Evolutionary conservation across 257 asterid species (phyloP).

Genomic region (Fraxinus quadrangulata): DNA sequence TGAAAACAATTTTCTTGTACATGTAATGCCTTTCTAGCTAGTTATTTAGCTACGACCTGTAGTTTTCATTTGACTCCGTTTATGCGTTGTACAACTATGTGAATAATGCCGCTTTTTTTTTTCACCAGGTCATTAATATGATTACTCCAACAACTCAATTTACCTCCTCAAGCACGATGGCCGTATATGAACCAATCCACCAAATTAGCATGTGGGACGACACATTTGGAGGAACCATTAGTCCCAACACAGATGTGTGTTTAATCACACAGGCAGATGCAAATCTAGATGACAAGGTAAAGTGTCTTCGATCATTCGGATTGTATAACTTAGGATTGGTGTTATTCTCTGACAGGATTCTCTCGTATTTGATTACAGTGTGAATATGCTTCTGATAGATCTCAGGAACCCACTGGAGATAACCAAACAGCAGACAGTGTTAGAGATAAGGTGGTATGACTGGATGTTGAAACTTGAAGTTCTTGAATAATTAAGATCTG

Average conservation of each 20-base stretch:
- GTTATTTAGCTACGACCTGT: neutral
- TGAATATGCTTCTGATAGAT: conserved; percentile 69
- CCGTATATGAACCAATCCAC: conserved; percentile 64
- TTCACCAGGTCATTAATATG: conserved; percentile 48
- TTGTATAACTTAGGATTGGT: conserved; percentile 8
- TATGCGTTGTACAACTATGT: neutral
- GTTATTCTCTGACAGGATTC: neutral
- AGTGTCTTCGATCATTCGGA: neutral
- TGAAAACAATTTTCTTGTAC: neutral
- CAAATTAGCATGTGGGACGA: conserved; percentile 88
- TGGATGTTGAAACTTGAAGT: neutral
- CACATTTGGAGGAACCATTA: conserved; percentile 50
- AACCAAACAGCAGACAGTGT: conserved; percentile 46
- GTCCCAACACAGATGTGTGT: conserved; percentile 49
- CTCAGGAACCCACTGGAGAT: conserved; percentile 56
- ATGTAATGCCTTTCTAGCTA: neutral
- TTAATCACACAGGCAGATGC: conserved; percentile 45
- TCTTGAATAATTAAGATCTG: neutral
- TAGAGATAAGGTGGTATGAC: conserved; percentile 64
- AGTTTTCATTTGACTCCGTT: neutral
- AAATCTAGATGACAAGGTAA: conserved; percentile 65
- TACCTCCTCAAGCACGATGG: conserved; percentile 70
- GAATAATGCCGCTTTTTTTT: neutral
- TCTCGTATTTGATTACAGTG: conserved; percentile 27
- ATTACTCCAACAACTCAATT: conserved; percentile 69